phyloP scores from a whole-genome alignment of 345 rosid species.

The Gossypium ekmanianum region DNA sequence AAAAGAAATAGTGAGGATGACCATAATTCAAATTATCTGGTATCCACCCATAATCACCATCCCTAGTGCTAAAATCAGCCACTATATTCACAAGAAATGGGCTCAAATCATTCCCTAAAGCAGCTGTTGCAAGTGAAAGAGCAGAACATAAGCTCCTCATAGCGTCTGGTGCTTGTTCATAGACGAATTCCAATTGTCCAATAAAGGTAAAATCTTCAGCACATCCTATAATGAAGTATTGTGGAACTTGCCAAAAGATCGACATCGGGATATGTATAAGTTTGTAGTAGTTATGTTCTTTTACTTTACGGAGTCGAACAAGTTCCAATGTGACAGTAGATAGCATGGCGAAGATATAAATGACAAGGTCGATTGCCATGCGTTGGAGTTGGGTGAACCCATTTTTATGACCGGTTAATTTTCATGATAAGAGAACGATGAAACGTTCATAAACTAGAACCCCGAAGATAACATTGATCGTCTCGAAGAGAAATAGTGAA shows the following conservation, averaged over 20 bases:
- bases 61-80: conserved; percentile 29
- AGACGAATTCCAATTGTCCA: conserved; percentile 46
- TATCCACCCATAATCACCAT: conserved; percentile 45
- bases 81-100: conserved; percentile 38
- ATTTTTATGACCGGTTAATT: conserved; percentile 17
- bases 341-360: conserved; percentile 26
- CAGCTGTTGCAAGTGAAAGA: conserved; percentile 38
- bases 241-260: conserved; percentile 30
- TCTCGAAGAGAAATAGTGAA: conserved; percentile 27
- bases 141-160: conserved; percentile 55
- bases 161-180: conserved; percentile 50
- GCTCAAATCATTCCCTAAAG: conserved; percentile 46
- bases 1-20: conserved; percentile 44
- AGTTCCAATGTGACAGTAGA: conserved; percentile 21
- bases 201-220: conserved; percentile 51
- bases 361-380: conserved; percentile 17
- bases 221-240: conserved; percentile 44
- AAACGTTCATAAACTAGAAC: conserved; percentile 35
- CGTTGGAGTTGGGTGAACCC: conserved; percentile 26
- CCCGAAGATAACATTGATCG: conserved; percentile 32
- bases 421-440: conserved; percentile 26
- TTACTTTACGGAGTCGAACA: conserved; percentile 16
- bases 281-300: conserved; percentile 18
- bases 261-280: conserved; percentile 24
- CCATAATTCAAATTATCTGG: conserved; percentile 50